Evolutionary conservation across 352 stramenopile genomes (phyloP), one percentile per base, ranked within the genome.

Genomic region (Albugo laibachii): DNA sequence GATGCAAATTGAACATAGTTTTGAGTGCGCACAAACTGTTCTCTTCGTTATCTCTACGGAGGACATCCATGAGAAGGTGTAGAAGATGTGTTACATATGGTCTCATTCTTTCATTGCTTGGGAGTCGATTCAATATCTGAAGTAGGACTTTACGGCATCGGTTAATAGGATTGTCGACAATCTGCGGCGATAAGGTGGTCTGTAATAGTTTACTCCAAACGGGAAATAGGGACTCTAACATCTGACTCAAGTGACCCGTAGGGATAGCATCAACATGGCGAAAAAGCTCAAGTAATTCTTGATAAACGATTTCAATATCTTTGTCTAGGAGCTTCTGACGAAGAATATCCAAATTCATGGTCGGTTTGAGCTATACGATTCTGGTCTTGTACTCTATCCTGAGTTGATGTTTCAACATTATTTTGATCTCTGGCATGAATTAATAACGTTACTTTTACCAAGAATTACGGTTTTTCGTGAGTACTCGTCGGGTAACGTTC

Each of bases 1-100:
- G 96, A 63, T 97, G 92, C 49, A 98, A 60, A 50, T 97, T 91
- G 58, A 98, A 98, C 31, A 98, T 84, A 52, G 95, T 96, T 52
- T 92, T 82, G 39, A 97, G 63, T 48, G 83, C 87, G 47, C 97
- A 66, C 14, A 98, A 66, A 19, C 85, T 86, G 65, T 98, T 98
- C 37, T 97, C 92, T 62, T 98, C 93, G 57, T 96, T 97, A 61
- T 99, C 95, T 34, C 80, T 66, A 37, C 84, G 75, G 41, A 99
- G 61, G 34, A 97, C 87, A 48, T 94, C 74, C 58, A 98, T 93
- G 16, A 92, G 70, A 45, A 97, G 53, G 20, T 84, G 77, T 39
- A 98, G 65, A 44, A 98, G 66, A 55, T 93, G 69, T 36, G 74
- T 57, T 35, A 95, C 87, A 64, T 97, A 96, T 37, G 89, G 85